Conservation (phyloP, 2,329 filamentous ascomycete genomes). For the Neoascochyta sp. region DNA sequence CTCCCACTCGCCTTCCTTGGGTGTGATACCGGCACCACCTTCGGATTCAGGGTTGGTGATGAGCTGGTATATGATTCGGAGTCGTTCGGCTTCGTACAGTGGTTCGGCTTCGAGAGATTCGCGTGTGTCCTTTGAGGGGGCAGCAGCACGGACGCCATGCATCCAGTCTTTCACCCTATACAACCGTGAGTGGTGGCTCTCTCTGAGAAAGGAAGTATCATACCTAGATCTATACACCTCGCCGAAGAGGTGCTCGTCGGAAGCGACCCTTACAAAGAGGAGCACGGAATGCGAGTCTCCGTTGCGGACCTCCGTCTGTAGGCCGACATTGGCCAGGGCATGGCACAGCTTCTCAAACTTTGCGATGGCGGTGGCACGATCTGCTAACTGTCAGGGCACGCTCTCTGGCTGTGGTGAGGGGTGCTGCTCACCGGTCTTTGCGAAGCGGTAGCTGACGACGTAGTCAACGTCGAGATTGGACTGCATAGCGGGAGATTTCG, state of each 20-base stretch:
- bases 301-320: slow-evolving; percentile 81
- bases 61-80: slow-evolving; percentile 82
- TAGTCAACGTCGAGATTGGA: slow-evolving; percentile 76
- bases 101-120: slow-evolving; percentile 68
- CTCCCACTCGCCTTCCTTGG: slow-evolving; percentile 50
- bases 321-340: slow-evolving; percentile 71
- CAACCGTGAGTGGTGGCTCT: not conserved
- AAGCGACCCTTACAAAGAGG: slow-evolving; percentile 77
- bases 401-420: too few relatives aligned
- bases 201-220: too few relatives aligned
- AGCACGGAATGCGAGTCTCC: slow-evolving; percentile 73
- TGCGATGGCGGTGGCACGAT: slow-evolving; percentile 64
- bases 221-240: slow-evolving; percentile 80
- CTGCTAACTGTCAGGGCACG: too few relatives aligned
- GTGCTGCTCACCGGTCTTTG: slow-evolving; percentile 56
- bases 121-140: slow-evolving; percentile 69
- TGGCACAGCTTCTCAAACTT: slow-evolving; percentile 75
- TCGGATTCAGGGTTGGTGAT: slow-evolving; percentile 48
- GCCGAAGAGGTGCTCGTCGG: slow-evolving; percentile 67
- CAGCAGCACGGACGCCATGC: slow-evolving; percentile 74
- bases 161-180: slow-evolving; percentile 86
- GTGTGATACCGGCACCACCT: slow-evolving; percentile 50
- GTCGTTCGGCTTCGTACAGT: slow-evolving; percentile 80
- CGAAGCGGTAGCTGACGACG: slow-evolving; percentile 76
- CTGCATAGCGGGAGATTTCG: slow-evolving; percentile 40